Percentiles rank a stretch among this genome's conserved stretches.
phyloP scores from a whole-genome alignment of 306 rosid species.

The Dalbergia cochinchinensis region DNA sequence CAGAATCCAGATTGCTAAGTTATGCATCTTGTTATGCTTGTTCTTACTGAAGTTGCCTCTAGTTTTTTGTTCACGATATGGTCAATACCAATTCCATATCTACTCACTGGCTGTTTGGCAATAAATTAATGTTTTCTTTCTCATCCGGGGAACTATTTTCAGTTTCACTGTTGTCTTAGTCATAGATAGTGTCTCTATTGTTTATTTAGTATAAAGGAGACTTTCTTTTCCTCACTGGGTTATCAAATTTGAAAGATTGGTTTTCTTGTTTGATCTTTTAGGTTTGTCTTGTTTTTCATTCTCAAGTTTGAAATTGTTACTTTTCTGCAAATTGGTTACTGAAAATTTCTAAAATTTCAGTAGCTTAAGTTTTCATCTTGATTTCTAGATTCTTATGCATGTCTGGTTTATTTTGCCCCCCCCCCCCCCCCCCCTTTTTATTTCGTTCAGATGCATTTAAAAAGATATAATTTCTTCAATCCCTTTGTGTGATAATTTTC shows the following conservation, averaged over 20 bases:
- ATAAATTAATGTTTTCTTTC: slow-evolving; percentile 12
- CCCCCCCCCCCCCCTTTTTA: too few species aligned
- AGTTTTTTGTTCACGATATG: neutral
- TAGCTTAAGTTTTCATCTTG: neutral
- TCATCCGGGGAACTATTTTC: neutral
- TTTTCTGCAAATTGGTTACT: slow-evolving; percentile 28
- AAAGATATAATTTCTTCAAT: neutral
- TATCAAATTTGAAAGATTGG: too few species aligned
- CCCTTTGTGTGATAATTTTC: neutral
- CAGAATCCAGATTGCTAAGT: neutral
- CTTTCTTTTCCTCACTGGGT: too few species aligned
- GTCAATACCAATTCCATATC: slow-evolving; percentile 21
- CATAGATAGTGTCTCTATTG: neutral
- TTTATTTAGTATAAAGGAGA: too few species aligned
- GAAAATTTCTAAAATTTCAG: slow-evolving; percentile 11
- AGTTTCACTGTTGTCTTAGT: slow-evolving; percentile 15
- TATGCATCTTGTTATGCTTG: slow-evolving; percentile 4
- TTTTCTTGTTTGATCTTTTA: too few species aligned
- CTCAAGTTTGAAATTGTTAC: slow-evolving; percentile 1
- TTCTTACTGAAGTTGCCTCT: slow-evolving; percentile 16
- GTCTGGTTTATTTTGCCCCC: neutral
- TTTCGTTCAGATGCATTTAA: neutral
- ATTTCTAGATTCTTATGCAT: neutral
- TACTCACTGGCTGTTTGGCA: slow-evolving; percentile 42
- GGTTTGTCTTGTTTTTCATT: neutral